Base-by-base conservation (phyloP, 2,329 filamentous ascomycete species). In the Phaeosphaeriaceae sp. region DNA sequence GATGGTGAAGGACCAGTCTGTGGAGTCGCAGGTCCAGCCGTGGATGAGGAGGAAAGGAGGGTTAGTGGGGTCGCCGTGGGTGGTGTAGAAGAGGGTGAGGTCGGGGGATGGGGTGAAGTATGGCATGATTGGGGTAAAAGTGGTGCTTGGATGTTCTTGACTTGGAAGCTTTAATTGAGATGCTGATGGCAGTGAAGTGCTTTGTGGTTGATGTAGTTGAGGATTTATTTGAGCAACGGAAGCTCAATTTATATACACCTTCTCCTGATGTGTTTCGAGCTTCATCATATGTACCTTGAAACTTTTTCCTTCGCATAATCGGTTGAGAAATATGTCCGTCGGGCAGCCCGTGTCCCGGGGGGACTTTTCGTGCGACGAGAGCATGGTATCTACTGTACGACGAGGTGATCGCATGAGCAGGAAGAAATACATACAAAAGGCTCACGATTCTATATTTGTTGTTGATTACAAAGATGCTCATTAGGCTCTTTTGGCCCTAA, bases 1-100 rank as follows among this genome's bases (percentile, higher is more conserved):
- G 22, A 69, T 67, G 20, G 62, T 62, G 48, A 53, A 66, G 46
- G 51, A 49, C 60, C 61, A 67, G 50, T 69, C 66, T 48, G 60
- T 56, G 1, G 54, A 61, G 48, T 67, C 61, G 48, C 54, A 60
- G 51, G 53, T 54, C 60, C 59, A 66, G 42, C 62, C 66, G 31
- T 69, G 64, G 22, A 69, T 52, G 20, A 70, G 57, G 19, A 70
- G 54, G 53, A 10, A 19, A 68, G 57, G 19, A 69, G 54, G 53
- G 13, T 54, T 54, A n/a, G 53, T 36, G 20, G 56, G 10, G n/a
- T 54, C 22, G 20, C 62, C 66, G 9, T 60, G 46, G 27, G 50
- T 25, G 36, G 63, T 65, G 49, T 69, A 70, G 57, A 67, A 69
- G 47, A 68, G 48, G n/a, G 42, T 57, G 36, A 65, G 41, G 22